Evolutionary conservation across 306 rosid species (phyloP).

Genomic region (Cucumis melo): DNA sequence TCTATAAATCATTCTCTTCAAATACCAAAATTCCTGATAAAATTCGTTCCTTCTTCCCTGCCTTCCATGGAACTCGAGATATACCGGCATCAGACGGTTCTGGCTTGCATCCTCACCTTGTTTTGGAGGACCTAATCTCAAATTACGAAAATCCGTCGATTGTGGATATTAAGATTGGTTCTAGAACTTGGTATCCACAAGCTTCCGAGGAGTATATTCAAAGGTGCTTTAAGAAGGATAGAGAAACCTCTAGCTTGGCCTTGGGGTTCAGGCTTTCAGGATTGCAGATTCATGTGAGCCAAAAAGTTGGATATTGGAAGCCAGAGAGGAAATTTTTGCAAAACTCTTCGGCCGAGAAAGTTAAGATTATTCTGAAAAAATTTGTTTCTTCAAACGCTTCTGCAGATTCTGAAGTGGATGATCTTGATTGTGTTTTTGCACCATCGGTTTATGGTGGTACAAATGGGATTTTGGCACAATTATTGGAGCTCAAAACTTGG

Average conservation of each 20-base stretch:
- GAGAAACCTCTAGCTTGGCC: constrained; percentile 21
- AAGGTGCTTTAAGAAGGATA: constrained; percentile 40
- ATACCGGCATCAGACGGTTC: constrained; percentile 65
- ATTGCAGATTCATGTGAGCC: constrained; percentile 23
- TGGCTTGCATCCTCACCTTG: constrained; percentile 52
- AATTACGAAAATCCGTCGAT: constrained; percentile 25
- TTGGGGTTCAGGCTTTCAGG: constrained; percentile 76
- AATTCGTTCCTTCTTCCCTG: constrained; percentile 40
- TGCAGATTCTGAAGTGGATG: constrained; percentile 2
- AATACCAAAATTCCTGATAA: constrained; percentile 19
- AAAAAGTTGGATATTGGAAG: constrained; percentile 37
- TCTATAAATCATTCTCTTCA: constrained; percentile 29
- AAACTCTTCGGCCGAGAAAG: constrained; percentile 17
- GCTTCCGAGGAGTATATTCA: constrained; percentile 49
- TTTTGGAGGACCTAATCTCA: constrained; percentile 33
- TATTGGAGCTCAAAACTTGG: constrained; percentile 64
- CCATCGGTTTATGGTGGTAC: constrained; percentile 36
- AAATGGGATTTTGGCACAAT: constrained; percentile 36
- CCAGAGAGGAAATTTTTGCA: constrained; percentile 24
- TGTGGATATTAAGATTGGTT: constrained; percentile 65
- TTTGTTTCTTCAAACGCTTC: constrained; percentile 45
- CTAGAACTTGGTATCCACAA: constrained; percentile 64
- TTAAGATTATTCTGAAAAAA: constrained; percentile 23
- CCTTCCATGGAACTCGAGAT: constrained; percentile 35
- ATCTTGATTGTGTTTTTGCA: constrained; percentile 39